phyloP scores from a whole-genome alignment of 2,329 filamentous ascomycete genomes.

The Plectosphaerella sp. region DNA sequence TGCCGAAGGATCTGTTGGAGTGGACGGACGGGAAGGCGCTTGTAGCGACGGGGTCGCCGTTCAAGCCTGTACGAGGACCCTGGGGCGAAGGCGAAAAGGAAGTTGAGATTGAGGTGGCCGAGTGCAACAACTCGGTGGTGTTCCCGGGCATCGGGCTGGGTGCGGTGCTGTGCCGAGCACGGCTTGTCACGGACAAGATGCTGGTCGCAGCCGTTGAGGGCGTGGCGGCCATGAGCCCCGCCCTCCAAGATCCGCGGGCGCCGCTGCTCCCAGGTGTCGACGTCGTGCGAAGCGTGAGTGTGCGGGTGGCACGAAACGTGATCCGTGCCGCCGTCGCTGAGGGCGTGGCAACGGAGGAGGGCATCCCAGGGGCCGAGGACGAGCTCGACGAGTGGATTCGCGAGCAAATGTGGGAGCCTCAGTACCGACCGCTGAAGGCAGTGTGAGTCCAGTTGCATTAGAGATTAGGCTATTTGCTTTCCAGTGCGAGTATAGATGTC shows the following conservation, averaged over 20 bases:
- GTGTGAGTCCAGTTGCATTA: slow-evolving; percentile 10
- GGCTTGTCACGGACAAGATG: slow-evolving; percentile 69
- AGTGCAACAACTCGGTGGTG: slow-evolving; percentile 85
- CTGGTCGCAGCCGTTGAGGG: slow-evolving; percentile 75
- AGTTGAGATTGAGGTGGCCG: slow-evolving; percentile 51
- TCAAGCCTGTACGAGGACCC: slow-evolving; percentile 63
- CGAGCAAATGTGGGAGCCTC: slow-evolving; percentile 76
- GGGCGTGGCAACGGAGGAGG: slow-evolving; percentile 58
- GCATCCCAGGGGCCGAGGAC: slow-evolving; percentile 54
- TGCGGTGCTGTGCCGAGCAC: slow-evolving; percentile 64
- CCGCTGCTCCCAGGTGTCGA: slow-evolving; percentile 74
- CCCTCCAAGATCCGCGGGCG: slow-evolving; percentile 55
- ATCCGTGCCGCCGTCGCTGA: slow-evolving; percentile 69
- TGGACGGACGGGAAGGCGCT: slow-evolving; percentile 78
- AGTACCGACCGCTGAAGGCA: slow-evolving; percentile 57
- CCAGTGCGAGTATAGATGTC: background rate
- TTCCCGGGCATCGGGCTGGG: slow-evolving; percentile 86
- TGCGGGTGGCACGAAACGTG: slow-evolving; percentile 71
- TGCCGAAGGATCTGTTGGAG: slow-evolving; percentile 67
- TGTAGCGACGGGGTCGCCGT: slow-evolving; percentile 80
- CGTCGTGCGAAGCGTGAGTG: slow-evolving; percentile 69
- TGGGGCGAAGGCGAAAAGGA: slow-evolving; percentile 44
- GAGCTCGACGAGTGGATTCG: slow-evolving; percentile 67
- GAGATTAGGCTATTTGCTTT: background rate
- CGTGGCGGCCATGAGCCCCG: slow-evolving; percentile 67